These are phyloP conservation scores for Chrysoporthe austroafricana DNA, from an alignment of 2,329 filamentous ascomycete species.

Conservation along the genomic window DNA sequence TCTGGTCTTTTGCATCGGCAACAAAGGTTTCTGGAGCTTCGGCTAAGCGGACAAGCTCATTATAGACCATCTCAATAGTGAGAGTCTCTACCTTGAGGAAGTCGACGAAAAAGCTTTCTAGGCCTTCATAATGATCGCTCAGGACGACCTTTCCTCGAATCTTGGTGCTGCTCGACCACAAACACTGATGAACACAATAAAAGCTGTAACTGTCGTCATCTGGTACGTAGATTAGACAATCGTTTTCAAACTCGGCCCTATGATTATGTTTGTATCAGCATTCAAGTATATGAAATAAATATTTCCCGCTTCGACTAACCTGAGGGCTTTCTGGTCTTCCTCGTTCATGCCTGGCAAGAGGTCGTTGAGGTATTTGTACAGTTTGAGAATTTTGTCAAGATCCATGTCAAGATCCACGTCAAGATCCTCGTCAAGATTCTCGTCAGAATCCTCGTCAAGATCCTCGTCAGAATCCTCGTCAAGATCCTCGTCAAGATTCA, in stretches of 20 bases:
- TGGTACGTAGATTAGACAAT: slow-evolving; percentile 24
- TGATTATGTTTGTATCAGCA: neutral
- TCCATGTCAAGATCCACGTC: too few relatives aligned
- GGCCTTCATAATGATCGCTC: slow-evolving; percentile 23
- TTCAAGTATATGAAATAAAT: too few relatives aligned
- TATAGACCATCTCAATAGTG: slow-evolving; percentile 37
- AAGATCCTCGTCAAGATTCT: neutral
- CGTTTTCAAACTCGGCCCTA: slow-evolving; percentile 14
- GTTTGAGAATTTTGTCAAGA: neutral
- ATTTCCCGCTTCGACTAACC: neutral
- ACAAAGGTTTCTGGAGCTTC: slow-evolving; percentile 18
- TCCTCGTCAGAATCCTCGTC: too few relatives aligned
- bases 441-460: neutral
- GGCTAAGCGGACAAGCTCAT: slow-evolving; percentile 35
- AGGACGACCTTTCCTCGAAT: slow-evolving; percentile 24
- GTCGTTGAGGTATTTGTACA: neutral
- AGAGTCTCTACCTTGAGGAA: slow-evolving; percentile 38
- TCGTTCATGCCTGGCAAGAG: neutral
- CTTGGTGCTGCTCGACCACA: slow-evolving; percentile 27
- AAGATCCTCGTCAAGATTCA: neutral
- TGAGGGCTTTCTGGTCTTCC: neutral
- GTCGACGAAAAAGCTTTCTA: slow-evolving; percentile 28
- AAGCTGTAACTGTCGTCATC: slow-evolving; percentile 4
- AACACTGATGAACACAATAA: slow-evolving; percentile 20
- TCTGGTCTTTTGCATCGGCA: slow-evolving; percentile 36